These are phyloP conservation scores for Tylopilus sp. DNA, from an alignment of 768 basidiomycete species.

Conservation along the genomic window DNA sequence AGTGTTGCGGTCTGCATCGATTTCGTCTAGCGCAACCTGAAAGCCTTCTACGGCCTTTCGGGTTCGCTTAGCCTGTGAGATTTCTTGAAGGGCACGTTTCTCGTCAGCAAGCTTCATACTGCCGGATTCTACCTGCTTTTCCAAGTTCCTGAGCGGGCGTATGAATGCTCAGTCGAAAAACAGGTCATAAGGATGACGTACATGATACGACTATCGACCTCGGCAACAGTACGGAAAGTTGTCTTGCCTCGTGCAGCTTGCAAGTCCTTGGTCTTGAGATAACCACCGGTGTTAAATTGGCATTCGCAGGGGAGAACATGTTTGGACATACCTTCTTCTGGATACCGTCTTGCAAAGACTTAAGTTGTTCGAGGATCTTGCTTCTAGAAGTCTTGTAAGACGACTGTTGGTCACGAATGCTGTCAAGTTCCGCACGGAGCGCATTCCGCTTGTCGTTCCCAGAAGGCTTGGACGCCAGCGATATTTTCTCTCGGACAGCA, in stretches of 20 bases:
- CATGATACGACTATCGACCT: conserved; percentile 87
- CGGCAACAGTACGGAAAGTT: conserved; percentile 75
- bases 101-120: conserved; percentile 91
- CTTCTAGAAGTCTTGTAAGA: conserved; percentile 64
- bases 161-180: conserved; percentile 3
- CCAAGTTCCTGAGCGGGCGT: conserved; percentile 56
- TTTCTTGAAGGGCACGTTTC: conserved; percentile 92
- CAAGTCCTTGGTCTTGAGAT: conserved; percentile 74
- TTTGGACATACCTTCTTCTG: conserved; percentile 66
- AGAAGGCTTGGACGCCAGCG: conserved; percentile 53
- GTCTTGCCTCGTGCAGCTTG: conserved; percentile 77
- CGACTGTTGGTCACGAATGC: conserved; percentile 75
- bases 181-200: conserved; percentile 35
- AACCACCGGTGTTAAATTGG: conserved; percentile 2
- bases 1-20: conserved; percentile 70
- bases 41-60: conserved; percentile 79
- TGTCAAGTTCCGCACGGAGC: conserved; percentile 79
- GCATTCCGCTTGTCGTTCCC: conserved; percentile 68
- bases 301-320: background rate
- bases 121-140: conserved; percentile 91
- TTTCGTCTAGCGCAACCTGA: conserved; percentile 72
- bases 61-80: conserved; percentile 65
- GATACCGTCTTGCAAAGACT: conserved; percentile 69
- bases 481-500: conserved; percentile 73
- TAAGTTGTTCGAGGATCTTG: conserved; percentile 78